A percentile compares a stretch with the other conserved stretches of the same genome.
Evolutionary conservation across 2,329 filamentous ascomycete genomes (phyloP).

Genomic region (Penicillium sp.): DNA sequence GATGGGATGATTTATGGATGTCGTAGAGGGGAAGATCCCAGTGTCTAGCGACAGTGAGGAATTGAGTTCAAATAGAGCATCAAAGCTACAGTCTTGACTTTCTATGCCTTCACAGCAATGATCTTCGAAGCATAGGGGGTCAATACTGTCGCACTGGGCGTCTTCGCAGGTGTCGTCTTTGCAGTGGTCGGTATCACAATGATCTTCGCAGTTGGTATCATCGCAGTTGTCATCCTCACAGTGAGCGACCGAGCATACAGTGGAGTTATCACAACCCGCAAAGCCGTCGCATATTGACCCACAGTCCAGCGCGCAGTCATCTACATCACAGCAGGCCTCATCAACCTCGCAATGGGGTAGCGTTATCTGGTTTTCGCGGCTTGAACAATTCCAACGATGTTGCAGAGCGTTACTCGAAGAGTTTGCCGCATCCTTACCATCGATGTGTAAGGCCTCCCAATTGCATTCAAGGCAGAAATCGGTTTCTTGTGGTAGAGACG

Average conservation of each 20-base stretch:
- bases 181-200: conserved; percentile 6
- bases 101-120: conserved; percentile 34
- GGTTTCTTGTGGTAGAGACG: conserved; percentile 30
- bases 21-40: conserved; percentile 26
- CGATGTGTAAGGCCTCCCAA: conserved; percentile 41
- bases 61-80: conserved; percentile 35
- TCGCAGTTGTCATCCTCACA: conserved; percentile 25
- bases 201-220: neutral
- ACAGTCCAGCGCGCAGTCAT: conserved; percentile 38
- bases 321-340: conserved; percentile 41
- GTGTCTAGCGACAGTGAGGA: conserved; percentile 32
- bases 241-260: conserved; percentile 37
- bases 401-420: conserved; percentile 20
- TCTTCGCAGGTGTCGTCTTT: neutral
- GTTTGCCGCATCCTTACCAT: conserved; percentile 30
- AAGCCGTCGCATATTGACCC: conserved; percentile 44
- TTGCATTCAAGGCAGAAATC: conserved; percentile 45
- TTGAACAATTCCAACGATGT: conserved; percentile 32
- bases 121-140: conserved; percentile 40
- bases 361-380: conserved; percentile 29
- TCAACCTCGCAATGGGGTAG: conserved; percentile 31
- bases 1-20: conserved; percentile 17
- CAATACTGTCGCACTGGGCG: conserved; percentile 30
- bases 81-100: conserved; percentile 29
- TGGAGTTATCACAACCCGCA: conserved; percentile 40